Percentiles rank a stretch among this genome's conserved stretches.
phyloP scores from a whole-genome alignment of 176 grass and related monocot species.

The Stipa capillata region DNA sequence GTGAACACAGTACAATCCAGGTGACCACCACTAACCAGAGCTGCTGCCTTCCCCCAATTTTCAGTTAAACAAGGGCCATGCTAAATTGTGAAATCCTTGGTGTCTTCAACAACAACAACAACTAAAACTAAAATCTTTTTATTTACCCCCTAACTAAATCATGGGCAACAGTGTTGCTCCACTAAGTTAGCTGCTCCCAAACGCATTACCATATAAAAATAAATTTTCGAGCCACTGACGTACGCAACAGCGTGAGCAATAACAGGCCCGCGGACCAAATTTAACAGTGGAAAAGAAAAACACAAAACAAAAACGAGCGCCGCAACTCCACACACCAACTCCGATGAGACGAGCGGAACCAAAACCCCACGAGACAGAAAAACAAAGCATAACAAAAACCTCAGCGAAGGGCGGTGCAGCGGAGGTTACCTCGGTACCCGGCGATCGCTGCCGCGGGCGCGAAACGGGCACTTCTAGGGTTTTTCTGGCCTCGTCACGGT shows the following conservation, averaged over 20 bases:
- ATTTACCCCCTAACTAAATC: neutral
- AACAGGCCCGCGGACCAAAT: neutral
- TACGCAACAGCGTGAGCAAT: neutral
- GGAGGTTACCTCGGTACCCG: slow-evolving; percentile 6
- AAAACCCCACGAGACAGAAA: neutral
- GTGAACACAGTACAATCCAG: neutral
- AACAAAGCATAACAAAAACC: neutral
- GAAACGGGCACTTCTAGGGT: neutral
- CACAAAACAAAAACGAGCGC: neutral
- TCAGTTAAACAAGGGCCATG: neutral
- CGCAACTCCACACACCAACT: neutral
- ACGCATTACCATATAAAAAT: neutral
- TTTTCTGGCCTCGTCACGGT: neutral
- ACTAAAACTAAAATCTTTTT: too few relatives aligned
- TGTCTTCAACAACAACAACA: neutral
- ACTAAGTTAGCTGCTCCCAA: neutral
- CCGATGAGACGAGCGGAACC: neutral
- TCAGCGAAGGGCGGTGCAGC: neutral
- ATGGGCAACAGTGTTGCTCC: neutral
- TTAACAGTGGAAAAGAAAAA: neutral
- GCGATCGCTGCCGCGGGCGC: neutral
- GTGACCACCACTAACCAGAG: neutral
- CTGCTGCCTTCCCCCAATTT: neutral
- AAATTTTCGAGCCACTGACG: neutral
- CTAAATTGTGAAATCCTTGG: neutral